Percentiles rank a stretch among this genome's conserved stretches.
phyloP scores from a whole-genome alignment of 2,329 filamentous ascomycete species.

The Trichoderma sp. region DNA sequence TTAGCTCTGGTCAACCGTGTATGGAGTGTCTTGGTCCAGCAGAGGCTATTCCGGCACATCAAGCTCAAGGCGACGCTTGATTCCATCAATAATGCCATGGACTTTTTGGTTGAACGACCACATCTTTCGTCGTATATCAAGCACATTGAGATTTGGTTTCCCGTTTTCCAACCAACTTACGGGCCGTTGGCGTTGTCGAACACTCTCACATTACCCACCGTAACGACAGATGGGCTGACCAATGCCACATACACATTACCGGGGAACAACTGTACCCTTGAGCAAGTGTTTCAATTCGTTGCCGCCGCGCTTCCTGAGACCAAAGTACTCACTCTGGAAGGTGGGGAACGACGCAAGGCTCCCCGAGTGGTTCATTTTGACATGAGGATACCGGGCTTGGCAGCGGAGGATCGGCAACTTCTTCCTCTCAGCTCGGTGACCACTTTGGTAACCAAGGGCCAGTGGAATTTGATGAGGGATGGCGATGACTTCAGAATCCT shows the following conservation, averaged over 20 bases:
- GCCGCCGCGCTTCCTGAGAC: slow-evolving; percentile 59
- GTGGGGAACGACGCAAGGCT: slow-evolving; percentile 75
- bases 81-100: slow-evolving; percentile 59
- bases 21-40: slow-evolving; percentile 71
- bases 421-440: slow-evolving; percentile 57
- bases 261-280: slow-evolving; percentile 67
- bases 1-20: slow-evolving; percentile 61
- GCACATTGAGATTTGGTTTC: slow-evolving; percentile 77
- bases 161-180: slow-evolving; percentile 65
- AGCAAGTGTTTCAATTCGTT: slow-evolving; percentile 69
- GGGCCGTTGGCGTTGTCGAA: slow-evolving; percentile 46
- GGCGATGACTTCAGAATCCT: slow-evolving; percentile 64
- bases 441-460: slow-evolving; percentile 71
- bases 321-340: slow-evolving; percentile 70
- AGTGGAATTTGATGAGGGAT: slow-evolving; percentile 73
- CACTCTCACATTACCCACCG: slow-evolving; percentile 50
- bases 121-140: slow-evolving; percentile 66
- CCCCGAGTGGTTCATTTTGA: slow-evolving; percentile 58
- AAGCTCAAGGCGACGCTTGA: slow-evolving; percentile 71
- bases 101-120: slow-evolving; percentile 60
- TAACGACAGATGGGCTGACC: slow-evolving; percentile 58
- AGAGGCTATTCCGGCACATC: slow-evolving; percentile 72
- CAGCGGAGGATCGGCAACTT: slow-evolving; percentile 37
- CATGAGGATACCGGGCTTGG: slow-evolving; percentile 26
- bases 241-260: slow-evolving; percentile 60